These are phyloP conservation scores for Vitis riparia DNA, from an alignment of 164 flowering plant species.

Conservation along the genomic window DNA sequence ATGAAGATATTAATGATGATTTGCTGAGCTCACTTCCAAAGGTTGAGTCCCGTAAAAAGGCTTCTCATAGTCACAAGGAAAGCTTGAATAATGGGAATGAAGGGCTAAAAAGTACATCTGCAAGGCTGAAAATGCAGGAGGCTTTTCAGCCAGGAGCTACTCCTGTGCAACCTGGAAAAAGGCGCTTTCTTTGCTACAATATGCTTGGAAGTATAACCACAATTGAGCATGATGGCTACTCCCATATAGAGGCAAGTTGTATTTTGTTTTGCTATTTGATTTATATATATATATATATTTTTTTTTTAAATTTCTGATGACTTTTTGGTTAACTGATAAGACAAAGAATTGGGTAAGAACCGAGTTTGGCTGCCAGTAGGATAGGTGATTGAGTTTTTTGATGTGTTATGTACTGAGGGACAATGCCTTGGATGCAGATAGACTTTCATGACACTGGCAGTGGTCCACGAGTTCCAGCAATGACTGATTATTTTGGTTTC, in stretches of 20 bases:
- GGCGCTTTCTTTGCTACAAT: constrained; percentile 87
- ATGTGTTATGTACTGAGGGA: constrained; percentile 6
- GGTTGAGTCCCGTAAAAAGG: constrained; percentile 47
- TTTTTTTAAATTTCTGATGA: background rate
- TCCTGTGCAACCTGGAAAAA: constrained; percentile 70
- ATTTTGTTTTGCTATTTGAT: too few species aligned
- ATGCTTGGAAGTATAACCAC: constrained; percentile 93
- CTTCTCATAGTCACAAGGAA: constrained; percentile 37
- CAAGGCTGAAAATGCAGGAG: constrained; percentile 63
- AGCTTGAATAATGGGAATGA: constrained; percentile 27
- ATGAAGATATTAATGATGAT: constrained; percentile 44
- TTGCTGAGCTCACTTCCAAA: constrained; percentile 31
- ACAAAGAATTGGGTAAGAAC: too few species aligned
- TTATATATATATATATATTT: too few species aligned
- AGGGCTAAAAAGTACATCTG: constrained; percentile 27
- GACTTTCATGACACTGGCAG: constrained; percentile 96
- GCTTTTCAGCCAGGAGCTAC: constrained; percentile 95
- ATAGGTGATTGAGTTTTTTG: background rate
- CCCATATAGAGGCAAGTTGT: constrained; percentile 80
- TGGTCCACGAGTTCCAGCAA: constrained; percentile 93
- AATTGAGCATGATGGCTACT: constrained; percentile 75
- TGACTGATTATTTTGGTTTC: constrained; percentile 96
- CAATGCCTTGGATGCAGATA: constrained; percentile 48
- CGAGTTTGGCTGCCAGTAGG: background rate
- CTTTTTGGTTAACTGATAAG: background rate